Evolutionary conservation across 768 basidiomycete species (phyloP), one percentile per base, ranked within the genome.

Genomic region (Podaxis rugospora): DNA sequence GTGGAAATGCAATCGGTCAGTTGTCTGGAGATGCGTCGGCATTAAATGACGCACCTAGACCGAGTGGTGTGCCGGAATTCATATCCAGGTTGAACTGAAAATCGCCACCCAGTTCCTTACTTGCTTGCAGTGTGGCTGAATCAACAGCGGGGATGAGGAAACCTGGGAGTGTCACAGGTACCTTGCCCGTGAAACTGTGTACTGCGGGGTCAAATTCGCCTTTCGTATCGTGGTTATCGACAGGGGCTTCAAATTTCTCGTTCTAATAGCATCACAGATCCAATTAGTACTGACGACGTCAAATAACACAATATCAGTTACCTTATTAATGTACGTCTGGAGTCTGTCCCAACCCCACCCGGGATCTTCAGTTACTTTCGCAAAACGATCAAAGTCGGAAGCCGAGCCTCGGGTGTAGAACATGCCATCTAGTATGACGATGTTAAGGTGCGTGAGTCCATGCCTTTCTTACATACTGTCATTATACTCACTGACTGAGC

Each of bases 291-390:
- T 11, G 53, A n/a, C 68, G 71, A 21, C 65, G 66, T 5, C 18
- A 4, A 35, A 5, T 35, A 10, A 5, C 39, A 10, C 3, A 40
- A 16, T 7, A 37, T 55, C n/a, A 53, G 57, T 25, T 28, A 67
- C 69, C 65, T 67, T 71, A 18, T 51, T 25, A 28, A 69, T 62
- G 52, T 70, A 72, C 5, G 64, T 66, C 23, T 69, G 63, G 14
- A 75, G 61, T 7, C 57, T 63, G 10, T 74, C 64, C 75, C 75
- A 76, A 11, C 70, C 69, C 75, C 74, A 76, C 0, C 72, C 71
- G 2, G 59, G 40, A 58, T 75, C 75, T 10, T 68, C 67, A 6
- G 70, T 69, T 1, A 72, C 62, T 16, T 39, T 51, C 10, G 73
- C 72, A 57, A 66, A 72, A 4, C 69, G 64, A 53, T 73, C 65